Conservation (phyloP, 768 basidiomycete species). For the Tulasnella sp. region DNA sequence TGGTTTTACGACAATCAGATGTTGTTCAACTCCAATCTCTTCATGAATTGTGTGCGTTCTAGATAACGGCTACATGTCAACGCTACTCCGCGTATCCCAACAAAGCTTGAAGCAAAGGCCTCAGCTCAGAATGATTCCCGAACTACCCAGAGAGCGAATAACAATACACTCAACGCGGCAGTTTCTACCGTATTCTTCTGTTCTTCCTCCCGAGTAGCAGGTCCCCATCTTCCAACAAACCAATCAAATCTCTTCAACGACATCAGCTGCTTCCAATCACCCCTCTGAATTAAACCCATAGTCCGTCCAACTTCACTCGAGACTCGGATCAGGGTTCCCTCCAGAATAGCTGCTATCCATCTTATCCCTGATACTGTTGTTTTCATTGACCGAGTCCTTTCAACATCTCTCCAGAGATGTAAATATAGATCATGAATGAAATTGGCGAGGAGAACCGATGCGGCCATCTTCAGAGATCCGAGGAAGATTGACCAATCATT, state of each 20-base stretch:
- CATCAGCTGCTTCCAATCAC: conserved; percentile 31
- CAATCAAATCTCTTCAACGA: conserved; percentile 43
- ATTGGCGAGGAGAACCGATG: conserved; percentile 31
- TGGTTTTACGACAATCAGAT: too few species aligned
- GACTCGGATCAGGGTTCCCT: conserved; percentile 41
- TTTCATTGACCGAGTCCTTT: conserved; percentile 26
- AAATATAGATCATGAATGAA: conserved; percentile 38
- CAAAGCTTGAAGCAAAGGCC: too few species aligned
- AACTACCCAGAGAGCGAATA: too few species aligned
- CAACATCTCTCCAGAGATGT: conserved; percentile 33
- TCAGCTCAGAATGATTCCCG: too few species aligned
- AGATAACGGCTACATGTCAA: too few species aligned
- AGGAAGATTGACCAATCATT: neutral
- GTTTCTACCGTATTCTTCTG: too few species aligned
- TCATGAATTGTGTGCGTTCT: too few species aligned
- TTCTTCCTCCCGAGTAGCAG: too few species aligned
- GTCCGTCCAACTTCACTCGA: conserved; percentile 38
- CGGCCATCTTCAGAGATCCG: conserved; percentile 21
- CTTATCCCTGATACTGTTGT: conserved; percentile 26
- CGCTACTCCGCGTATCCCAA: too few species aligned
- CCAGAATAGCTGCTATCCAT: conserved; percentile 36
- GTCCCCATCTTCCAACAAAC: conserved; percentile 37
- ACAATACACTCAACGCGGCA: too few species aligned
- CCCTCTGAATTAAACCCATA: conserved; percentile 34
- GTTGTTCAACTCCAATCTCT: too few species aligned